phyloP scores from a whole-genome alignment of 768 basidiomycete genomes.

The Pulveroboletus frians region DNA sequence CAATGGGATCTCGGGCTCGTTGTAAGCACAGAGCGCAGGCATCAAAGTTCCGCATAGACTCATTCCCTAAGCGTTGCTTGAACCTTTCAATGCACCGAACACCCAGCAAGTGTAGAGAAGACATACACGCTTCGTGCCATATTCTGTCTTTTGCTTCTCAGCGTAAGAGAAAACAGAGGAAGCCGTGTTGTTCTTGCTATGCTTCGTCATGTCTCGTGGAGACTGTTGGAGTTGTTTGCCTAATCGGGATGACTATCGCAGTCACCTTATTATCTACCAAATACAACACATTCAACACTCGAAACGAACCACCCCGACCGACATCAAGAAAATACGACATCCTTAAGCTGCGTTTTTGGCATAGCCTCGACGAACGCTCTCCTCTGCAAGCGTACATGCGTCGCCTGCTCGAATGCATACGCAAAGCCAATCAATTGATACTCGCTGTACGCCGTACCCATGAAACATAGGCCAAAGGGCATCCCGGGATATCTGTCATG shows the following conservation, averaged over 20 bases:
- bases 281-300: background rate
- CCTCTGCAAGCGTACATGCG: slow-evolving; percentile 43
- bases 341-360: slow-evolving; percentile 47
- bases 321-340: slow-evolving; percentile 22
- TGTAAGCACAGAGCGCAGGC: slow-evolving; percentile 87
- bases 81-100: slow-evolving; percentile 1
- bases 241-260: background rate
- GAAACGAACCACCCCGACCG: background rate
- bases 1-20: slow-evolving; percentile 74
- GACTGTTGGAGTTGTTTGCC: background rate
- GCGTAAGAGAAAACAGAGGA: slow-evolving; percentile 88
- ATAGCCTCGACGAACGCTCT: slow-evolving; percentile 49
- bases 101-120: background rate
- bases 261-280: background rate
- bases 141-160: slow-evolving; percentile 74
- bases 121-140: slow-evolving; percentile 74
- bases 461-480: slow-evolving; percentile 41
- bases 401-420: slow-evolving; percentile 52
- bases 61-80: slow-evolving; percentile 57
- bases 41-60: slow-evolving; percentile 90
- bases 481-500: slow-evolving; percentile 31
- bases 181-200: slow-evolving; percentile 87
- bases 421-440: slow-evolving; percentile 38
- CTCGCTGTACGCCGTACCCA: slow-evolving; percentile 44
- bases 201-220: slow-evolving; percentile 62